Conservation (phyloP, 495 filamentous ascomycete genomes). For the Trichoderma asperelloides region DNA sequence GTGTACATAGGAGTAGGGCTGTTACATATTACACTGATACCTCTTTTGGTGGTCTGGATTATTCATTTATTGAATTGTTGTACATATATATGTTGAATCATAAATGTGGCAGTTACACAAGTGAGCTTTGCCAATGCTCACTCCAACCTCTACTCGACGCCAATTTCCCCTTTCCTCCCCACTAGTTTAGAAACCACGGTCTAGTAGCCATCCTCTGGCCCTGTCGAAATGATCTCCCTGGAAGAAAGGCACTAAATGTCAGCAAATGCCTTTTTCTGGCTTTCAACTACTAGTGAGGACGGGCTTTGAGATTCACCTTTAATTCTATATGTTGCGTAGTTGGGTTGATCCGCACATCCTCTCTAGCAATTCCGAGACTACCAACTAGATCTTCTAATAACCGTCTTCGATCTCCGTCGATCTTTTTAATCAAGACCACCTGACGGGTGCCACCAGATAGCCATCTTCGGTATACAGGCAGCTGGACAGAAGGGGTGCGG, state of each 20-base stretch:
- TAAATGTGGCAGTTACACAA: not conserved
- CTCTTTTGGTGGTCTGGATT: constrained; percentile 1
- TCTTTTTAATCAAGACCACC: constrained; percentile 66
- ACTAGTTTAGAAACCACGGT: constrained; percentile 9
- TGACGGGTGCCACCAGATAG: constrained; percentile 73
- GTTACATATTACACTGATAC: constrained; percentile 9
- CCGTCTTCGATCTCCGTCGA: constrained; percentile 58
- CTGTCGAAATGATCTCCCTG: constrained; percentile 8
- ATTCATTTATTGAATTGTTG: constrained; percentile 8
- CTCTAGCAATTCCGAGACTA: constrained; percentile 14
- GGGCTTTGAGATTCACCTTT: constrained; percentile 29
- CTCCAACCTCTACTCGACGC: not conserved
- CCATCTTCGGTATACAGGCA: constrained; percentile 67
- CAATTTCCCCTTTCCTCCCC: not conserved
- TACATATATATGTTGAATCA: constrained; percentile 5
- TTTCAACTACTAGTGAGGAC: not conserved
- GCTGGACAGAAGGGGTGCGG: constrained; percentile 59
- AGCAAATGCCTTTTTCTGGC: not conserved
- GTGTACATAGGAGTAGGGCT: constrained; percentile 6
- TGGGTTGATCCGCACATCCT: constrained; percentile 39
- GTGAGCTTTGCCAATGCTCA: not conserved
- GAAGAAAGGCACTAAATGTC: not conserved
- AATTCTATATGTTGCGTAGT: constrained; percentile 50
- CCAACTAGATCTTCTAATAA: constrained; percentile 38
- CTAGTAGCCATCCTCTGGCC: constrained; percentile 6